phyloP scores from a whole-genome alignment of 2,329 filamentous ascomycete species.

The Talaromyces marneffei region DNA sequence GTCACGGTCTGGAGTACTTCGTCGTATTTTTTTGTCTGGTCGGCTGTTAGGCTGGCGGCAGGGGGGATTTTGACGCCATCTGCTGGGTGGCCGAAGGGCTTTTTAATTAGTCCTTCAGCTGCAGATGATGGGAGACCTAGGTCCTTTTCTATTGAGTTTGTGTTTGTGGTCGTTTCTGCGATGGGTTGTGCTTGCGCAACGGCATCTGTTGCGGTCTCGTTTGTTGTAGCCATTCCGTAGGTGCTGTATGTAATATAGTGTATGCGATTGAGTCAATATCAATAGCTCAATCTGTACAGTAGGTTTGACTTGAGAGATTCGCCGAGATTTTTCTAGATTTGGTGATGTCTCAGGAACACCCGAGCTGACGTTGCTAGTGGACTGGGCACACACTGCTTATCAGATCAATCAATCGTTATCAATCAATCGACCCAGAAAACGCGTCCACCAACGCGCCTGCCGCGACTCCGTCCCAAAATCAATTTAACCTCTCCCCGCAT shows the following conservation, averaged over 20 bases:
- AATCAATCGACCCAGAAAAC: neutral
- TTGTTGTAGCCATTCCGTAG: neutral
- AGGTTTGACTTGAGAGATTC: no score
- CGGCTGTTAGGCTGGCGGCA: slow-evolving; percentile 59
- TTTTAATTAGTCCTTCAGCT: slow-evolving; percentile 38
- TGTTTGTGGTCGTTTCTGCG: neutral
- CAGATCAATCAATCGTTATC: slow-evolving; percentile 7
- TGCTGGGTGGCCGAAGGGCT: slow-evolving; percentile 55
- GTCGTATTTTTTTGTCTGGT: slow-evolving; percentile 78
- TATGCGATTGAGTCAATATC: neutral
- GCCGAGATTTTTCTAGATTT: neutral
- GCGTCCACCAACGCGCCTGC: slow-evolving; percentile 9
- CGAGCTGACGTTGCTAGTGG: neutral
- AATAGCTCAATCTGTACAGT: neutral
- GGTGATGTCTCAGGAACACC: neutral
- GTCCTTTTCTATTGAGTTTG: slow-evolving; percentile 11
- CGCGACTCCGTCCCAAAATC: slow-evolving; percentile 8
- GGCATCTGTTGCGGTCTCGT: neutral
- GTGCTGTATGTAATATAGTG: neutral
- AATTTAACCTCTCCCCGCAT: slow-evolving; percentile 8
- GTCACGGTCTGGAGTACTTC: slow-evolving; percentile 65
- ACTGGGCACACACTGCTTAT: neutral
- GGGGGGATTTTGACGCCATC: slow-evolving; percentile 54
- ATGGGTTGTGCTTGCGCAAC: neutral
- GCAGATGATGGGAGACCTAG: neutral